Evolutionary conservation across 176 grass and related monocot genomes (phyloP).

Genomic region (Hsuehochloa calcarea): DNA sequence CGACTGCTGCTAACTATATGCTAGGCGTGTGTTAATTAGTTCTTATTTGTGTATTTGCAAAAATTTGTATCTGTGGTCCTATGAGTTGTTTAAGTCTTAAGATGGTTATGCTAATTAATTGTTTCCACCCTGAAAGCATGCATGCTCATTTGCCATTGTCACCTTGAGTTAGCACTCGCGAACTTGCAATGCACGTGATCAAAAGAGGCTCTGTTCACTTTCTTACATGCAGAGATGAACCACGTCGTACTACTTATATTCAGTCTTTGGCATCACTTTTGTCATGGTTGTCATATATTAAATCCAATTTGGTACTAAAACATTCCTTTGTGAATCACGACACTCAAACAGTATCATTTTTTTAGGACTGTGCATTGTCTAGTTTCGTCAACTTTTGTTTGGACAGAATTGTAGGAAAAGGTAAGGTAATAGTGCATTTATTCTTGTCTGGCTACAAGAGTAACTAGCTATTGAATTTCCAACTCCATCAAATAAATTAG

Average conservation of each 20-base stretch:
- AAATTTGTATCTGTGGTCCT: not conserved
- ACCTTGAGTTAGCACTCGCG: slow-evolving; percentile 7
- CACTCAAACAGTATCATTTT: slow-evolving; percentile 22
- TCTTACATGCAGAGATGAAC: slow-evolving; percentile 29
- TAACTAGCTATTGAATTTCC: not conserved
- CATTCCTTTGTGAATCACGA: slow-evolving; percentile 36
- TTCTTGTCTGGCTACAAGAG: not conserved
- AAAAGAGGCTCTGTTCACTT: slow-evolving; percentile 19
- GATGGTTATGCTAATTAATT: not conserved
- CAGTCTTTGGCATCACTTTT: slow-evolving; percentile 17
- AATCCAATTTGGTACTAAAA: slow-evolving; percentile 20
- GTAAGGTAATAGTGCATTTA: not conserved
- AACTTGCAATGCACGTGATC: slow-evolving; percentile 21
- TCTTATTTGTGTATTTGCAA: not conserved
- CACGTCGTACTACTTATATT: slow-evolving; percentile 31
- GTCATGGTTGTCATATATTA: slow-evolving; percentile 25
- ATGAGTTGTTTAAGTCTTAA: slow-evolving; percentile 1
- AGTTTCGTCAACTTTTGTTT: slow-evolving; percentile 21
- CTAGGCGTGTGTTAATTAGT: not conserved
- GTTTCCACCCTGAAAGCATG: slow-evolving; percentile 19
- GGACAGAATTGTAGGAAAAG: not conserved
- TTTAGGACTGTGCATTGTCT: slow-evolving; percentile 34
- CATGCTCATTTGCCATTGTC: slow-evolving; percentile 17
- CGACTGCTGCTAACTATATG: not conserved
- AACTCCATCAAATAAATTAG: not conserved